Conservation (phyloP, 2,329 filamentous ascomycete species). For the Cryphonectria radicalis region DNA sequence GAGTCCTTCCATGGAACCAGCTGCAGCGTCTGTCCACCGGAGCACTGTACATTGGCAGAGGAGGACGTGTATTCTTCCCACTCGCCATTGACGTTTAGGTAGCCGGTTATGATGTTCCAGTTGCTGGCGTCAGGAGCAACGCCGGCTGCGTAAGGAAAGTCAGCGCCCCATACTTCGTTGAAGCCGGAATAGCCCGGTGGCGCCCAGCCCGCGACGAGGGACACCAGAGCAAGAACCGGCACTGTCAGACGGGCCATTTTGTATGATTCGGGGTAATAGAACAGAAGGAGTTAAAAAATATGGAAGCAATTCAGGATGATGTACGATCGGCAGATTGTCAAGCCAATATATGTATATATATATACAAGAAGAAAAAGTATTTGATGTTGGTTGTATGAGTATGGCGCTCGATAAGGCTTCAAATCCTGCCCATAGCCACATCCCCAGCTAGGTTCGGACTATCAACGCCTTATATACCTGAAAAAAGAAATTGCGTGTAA, state of each 20-base stretch:
- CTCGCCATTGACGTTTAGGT: conserved; percentile 55
- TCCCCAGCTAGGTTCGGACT: background rate
- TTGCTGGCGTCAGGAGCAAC: conserved; percentile 41
- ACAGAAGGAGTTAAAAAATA: background rate
- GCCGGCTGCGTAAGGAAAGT: conserved; percentile 48
- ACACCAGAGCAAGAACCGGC: conserved; percentile 27
- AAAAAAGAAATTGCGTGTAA: background rate
- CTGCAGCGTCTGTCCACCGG: conserved; percentile 55
- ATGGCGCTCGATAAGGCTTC: background rate
- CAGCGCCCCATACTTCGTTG: conserved; percentile 50
- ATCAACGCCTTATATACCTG: conserved; percentile 1
- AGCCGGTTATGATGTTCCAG: conserved; percentile 52
- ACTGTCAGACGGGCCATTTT: background rate
- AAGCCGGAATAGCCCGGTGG: conserved; percentile 47
- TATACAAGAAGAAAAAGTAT: background rate
- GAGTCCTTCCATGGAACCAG: conserved; percentile 50
- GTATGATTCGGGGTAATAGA: background rate
- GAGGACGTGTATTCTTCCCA: conserved; percentile 51
- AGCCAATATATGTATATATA: background rate
- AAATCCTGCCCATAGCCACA: background rate
- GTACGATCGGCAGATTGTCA: background rate
- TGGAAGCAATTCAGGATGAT: background rate
- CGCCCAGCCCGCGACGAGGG: conserved; percentile 41
- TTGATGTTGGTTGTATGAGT: background rate
- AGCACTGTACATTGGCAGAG: conserved; percentile 53